phyloP scores from a whole-genome alignment of 768 basidiomycete genomes.

The Lactarius trivialis region DNA sequence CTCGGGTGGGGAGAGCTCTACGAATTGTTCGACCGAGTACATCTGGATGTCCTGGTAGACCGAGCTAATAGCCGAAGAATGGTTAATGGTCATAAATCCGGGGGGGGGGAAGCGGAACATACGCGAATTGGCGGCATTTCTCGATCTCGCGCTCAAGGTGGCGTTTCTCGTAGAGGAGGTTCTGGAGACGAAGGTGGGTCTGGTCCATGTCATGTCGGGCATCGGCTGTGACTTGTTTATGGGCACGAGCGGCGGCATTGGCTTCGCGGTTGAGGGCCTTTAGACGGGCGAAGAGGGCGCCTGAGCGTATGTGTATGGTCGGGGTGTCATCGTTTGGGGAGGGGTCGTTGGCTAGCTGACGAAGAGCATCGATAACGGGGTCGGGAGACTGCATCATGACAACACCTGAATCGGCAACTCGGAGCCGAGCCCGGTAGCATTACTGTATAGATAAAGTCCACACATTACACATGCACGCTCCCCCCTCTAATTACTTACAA shows the following conservation, averaged over 20 bases:
- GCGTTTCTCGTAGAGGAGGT: conserved; percentile 81
- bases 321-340: conserved; percentile 41
- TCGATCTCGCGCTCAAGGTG: conserved; percentile 89
- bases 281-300: conserved; percentile 72
- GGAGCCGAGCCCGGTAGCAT: background rate
- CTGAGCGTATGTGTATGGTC: conserved; percentile 56
- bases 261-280: conserved; percentile 73
- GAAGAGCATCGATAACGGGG: conserved; percentile 54
- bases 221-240: conserved; percentile 65
- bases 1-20: conserved; percentile 59
- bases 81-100: background rate
- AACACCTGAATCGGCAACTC: background rate
- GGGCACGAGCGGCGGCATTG: conserved; percentile 61
- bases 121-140: conserved; percentile 91
- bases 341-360: conserved; percentile 49
- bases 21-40: conserved; percentile 63
- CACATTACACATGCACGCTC: background rate
- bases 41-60: conserved; percentile 85
- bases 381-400: conserved; percentile 33
- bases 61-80: conserved; percentile 44
- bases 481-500: conserved; percentile 36
- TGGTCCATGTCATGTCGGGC: conserved; percentile 88
- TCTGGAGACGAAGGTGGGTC: conserved; percentile 79
- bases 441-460: background rate
- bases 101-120: conserved; percentile 29